phyloP scores from a whole-genome alignment of 2,329 filamentous ascomycete genomes.

The Stylonectria norvegica region DNA sequence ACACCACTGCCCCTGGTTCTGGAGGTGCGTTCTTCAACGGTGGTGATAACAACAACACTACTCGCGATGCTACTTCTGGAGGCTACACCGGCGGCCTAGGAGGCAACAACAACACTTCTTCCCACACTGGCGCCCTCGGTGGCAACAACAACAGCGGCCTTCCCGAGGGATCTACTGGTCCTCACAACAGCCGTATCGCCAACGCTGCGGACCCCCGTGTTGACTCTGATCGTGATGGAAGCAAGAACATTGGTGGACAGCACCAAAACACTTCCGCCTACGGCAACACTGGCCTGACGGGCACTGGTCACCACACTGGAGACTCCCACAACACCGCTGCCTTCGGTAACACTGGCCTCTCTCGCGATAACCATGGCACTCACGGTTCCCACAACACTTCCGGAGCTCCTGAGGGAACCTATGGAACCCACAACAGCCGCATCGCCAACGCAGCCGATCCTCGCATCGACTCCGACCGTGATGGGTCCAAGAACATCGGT shows the following conservation, averaged over 20 bases:
- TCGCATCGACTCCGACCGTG: slow-evolving; percentile 49
- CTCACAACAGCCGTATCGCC: slow-evolving; percentile 41
- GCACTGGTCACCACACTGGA: slow-evolving; percentile 18
- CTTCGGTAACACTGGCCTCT: too few species aligned
- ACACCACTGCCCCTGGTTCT: slow-evolving; percentile 21
- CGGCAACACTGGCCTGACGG: slow-evolving; percentile 10
- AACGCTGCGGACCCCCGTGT: slow-evolving; percentile 54
- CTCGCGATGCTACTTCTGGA: too few species aligned
- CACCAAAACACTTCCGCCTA: slow-evolving; percentile 23
- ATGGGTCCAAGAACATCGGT: slow-evolving; percentile 20
- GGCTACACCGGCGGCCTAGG: too few species aligned
- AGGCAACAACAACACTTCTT: too few species aligned
- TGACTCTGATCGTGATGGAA: slow-evolving; percentile 49
- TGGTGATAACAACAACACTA: slow-evolving; percentile 8
- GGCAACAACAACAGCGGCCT: too few species aligned
- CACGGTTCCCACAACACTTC: neutral
- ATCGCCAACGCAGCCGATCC: slow-evolving; percentile 47
- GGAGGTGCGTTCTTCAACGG: slow-evolving; percentile 3
- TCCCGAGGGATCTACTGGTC: slow-evolving; percentile 33
- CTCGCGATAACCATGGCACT: neutral
- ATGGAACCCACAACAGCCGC: slow-evolving; percentile 17
- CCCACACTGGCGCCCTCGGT: slow-evolving; percentile 7
- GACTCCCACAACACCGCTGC: too few species aligned
- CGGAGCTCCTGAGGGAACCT: slow-evolving; percentile 15
- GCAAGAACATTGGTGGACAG: slow-evolving; percentile 27